These are phyloP conservation scores for Saccharomycopsis sp. DNA, from an alignment of 805 yeast genomes.

Conservation along the genomic window DNA sequence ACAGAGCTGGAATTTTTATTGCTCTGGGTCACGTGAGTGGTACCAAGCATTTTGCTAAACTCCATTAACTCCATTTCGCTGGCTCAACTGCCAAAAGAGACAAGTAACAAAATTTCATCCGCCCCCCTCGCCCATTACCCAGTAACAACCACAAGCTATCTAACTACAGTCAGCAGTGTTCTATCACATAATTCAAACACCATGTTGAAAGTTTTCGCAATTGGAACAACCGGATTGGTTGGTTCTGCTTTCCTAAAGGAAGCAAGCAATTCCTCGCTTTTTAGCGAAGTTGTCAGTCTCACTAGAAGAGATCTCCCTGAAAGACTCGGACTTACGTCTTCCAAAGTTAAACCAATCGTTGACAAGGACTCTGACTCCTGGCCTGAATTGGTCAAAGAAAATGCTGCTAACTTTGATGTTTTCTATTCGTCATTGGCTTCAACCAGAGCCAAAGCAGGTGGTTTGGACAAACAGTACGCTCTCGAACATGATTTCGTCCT, in stretches of 20 bases:
- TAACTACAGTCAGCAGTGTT: background rate
- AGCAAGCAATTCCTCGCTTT: conserved; percentile 33
- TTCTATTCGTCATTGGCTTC: conserved; percentile 71
- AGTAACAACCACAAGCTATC: background rate
- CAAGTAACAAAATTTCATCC: background rate
- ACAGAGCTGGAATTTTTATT: background rate
- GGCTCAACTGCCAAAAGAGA: background rate
- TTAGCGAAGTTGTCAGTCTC: conserved; percentile 40
- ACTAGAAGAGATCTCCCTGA: conserved; percentile 41
- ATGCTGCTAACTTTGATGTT: conserved; percentile 31
- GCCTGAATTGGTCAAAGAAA: conserved; percentile 33
- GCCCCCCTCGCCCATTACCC: no score
- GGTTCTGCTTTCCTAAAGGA: conserved; percentile 52
- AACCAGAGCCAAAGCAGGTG: conserved; percentile 66
- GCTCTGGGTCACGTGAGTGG: no score
- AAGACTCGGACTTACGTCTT: conserved; percentile 19
- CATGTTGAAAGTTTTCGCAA: conserved; percentile 30
- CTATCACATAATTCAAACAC: background rate
- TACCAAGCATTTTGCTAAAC: no score
- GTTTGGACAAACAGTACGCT: conserved; percentile 57
- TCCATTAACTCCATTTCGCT: no score
- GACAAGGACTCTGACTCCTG: conserved; percentile 46
- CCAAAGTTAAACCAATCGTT: conserved; percentile 34
- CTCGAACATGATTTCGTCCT: conserved; percentile 73
- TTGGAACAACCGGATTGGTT: conserved; percentile 79